These are phyloP conservation scores for Candida frijolesensis DNA, from an alignment of 1,139 yeast genomes.

Conservation along the genomic window DNA sequence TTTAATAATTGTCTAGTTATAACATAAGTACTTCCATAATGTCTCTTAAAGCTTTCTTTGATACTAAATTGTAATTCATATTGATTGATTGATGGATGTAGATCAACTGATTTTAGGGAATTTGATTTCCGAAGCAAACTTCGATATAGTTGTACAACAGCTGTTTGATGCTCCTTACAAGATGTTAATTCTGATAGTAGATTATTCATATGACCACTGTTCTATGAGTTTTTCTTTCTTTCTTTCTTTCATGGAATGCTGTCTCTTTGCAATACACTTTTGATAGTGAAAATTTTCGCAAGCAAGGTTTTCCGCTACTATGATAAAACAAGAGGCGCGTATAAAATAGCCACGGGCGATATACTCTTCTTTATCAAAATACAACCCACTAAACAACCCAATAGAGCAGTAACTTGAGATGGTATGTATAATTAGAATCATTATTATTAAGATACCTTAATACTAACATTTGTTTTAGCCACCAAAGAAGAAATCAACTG, in stretches of 20 bases:
- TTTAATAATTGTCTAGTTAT: slow-evolving; percentile 8
- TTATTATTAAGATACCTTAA: background rate
- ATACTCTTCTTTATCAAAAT: background rate
- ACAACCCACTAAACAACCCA: background rate
- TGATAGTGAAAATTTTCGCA: background rate
- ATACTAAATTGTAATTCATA: slow-evolving; percentile 23
- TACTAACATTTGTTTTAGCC: slow-evolving; percentile 22
- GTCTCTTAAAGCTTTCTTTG: slow-evolving; percentile 20
- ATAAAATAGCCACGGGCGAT: background rate
- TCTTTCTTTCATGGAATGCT: no score
- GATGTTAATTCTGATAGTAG: slow-evolving; percentile 2
- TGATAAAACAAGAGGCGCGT: background rate
- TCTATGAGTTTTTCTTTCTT: no score
- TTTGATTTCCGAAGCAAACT: slow-evolving; percentile 21
- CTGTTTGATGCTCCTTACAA: slow-evolving; percentile 6
- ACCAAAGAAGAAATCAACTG: slow-evolving; percentile 26
- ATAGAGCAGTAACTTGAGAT: no score
- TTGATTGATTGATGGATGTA: background rate
- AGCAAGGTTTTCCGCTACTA: background rate
- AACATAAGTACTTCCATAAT: background rate
- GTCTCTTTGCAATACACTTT: no score
- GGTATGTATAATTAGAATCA: slow-evolving; percentile 9
- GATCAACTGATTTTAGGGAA: slow-evolving; percentile 4
- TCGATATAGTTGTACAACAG: slow-evolving; percentile 20
- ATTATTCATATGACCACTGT: slow-evolving; percentile 1